Base-by-base conservation (phyloP, 331 rosid genomes). In the Quercus phellos region DNA sequence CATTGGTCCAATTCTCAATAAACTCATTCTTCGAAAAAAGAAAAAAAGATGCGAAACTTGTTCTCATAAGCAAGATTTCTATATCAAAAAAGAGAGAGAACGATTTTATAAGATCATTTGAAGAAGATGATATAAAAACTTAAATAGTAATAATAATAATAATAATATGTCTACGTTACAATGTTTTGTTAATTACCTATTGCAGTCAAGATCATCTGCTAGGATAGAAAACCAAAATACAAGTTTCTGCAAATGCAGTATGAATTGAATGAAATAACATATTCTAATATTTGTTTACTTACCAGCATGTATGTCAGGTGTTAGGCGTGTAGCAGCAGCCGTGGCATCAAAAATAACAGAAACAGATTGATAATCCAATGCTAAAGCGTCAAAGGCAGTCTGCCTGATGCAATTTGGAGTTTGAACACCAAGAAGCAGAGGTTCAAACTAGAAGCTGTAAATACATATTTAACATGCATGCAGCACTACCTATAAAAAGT, bases 381-480 rank as follows among this genome's bases (percentile, higher is more conserved):
- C 93, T 55, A 92, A 91, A 32, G 92, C 97, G 80, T 94, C 97
- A 81, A 68, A 90, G 59, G 90, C 96, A 70, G 97, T 94, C 86
- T 92, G 98, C 80, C 99, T 85, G 73, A 94, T 94, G 71, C 99
- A 94, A 80, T 94, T 94, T 32, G 99, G 99, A 73, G 98, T 92
- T 89, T 94, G 99, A 77, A 94, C 94, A 74, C 98, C 97, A 92
- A 74, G 22, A 82, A 30, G 70, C 24, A 51, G 46, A 67, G 55
- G 70, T 29, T 51, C 58, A 77, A 67, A 55, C 75, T 67, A 81
- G 67, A 38, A 61, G 5, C 71, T 79, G 74, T 51, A 51, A 56
- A 77, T 4, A 80, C 51, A 56, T 60, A 24, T 29, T 12, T 38
- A 27, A 51, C 11, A 7, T 38, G 55, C 10, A 43, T 21, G 58